These are phyloP conservation scores for Podaxis rugospora DNA, from an alignment of 768 basidiomycete species.

Conservation along the genomic window DNA sequence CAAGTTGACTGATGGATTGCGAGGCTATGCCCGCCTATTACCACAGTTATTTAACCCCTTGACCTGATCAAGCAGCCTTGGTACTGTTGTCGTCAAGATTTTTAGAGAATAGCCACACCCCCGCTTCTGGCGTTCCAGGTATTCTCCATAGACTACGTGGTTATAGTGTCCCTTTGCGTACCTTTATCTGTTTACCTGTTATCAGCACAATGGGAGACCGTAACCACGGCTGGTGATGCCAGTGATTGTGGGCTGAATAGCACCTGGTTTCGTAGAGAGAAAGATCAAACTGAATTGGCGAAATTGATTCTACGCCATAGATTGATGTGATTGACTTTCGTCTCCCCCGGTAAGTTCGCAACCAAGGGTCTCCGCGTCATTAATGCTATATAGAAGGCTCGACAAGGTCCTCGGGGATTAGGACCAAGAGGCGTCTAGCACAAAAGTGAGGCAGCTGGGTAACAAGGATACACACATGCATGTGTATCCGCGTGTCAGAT, in stretches of 20 bases:
- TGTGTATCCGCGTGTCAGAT: background rate
- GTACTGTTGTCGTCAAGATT: background rate
- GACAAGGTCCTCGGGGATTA: conserved; percentile 2
- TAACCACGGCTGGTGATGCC: background rate
- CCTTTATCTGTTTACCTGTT: background rate
- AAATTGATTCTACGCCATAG: background rate
- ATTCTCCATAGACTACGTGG: background rate
- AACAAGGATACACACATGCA: conserved; percentile 1
- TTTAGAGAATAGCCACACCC: background rate
- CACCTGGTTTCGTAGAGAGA: background rate
- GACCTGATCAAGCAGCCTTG: conserved; percentile 1
- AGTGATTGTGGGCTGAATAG: background rate
- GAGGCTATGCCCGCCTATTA: background rate
- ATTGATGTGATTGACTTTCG: conserved; percentile 11
- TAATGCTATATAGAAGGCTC: background rate
- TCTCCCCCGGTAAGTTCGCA: conserved; percentile 12
- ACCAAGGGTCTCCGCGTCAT: background rate
- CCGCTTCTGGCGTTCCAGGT: background rate
- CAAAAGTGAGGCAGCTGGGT: background rate
- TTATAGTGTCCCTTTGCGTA: background rate
- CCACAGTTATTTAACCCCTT: background rate
- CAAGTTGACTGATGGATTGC: conserved; percentile 11
- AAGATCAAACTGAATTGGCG: background rate
- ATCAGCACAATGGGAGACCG: background rate
- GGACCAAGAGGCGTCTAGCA: background rate